phyloP scores from a whole-genome alignment of 306 rosid genomes.

The Acacia acuminata region DNA sequence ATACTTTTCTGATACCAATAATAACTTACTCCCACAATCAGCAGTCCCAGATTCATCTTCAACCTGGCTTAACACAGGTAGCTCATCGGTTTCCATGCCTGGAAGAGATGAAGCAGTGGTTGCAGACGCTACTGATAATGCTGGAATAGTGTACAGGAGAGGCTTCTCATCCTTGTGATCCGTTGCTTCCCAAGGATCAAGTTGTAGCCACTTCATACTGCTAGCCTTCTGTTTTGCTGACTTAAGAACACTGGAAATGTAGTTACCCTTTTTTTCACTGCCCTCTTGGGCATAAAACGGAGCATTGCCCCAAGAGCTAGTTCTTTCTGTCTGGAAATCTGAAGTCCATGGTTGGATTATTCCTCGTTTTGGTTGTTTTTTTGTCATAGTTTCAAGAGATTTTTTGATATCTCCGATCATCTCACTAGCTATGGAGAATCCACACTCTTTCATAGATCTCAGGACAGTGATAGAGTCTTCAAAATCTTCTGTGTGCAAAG shows the following conservation, averaged over 20 bases:
- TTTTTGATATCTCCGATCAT: slow-evolving; percentile 85
- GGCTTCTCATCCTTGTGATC: slow-evolving; percentile 40
- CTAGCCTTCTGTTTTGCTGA: slow-evolving; percentile 68
- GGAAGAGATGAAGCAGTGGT: slow-evolving; percentile 49
- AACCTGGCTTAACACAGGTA: slow-evolving; percentile 44
- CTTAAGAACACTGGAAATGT: slow-evolving; percentile 63
- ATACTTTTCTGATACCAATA: slow-evolving; percentile 45
- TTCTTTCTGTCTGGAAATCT: slow-evolving; percentile 40
- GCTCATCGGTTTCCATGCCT: slow-evolving; percentile 48
- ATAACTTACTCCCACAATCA: slow-evolving; percentile 33
- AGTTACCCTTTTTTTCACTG: slow-evolving; percentile 47
- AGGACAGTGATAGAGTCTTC: slow-evolving; percentile 78
- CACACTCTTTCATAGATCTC: slow-evolving; percentile 84
- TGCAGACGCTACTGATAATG: slow-evolving; percentile 41
- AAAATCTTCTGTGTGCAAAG: slow-evolving; percentile 75
- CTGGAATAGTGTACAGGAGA: slow-evolving; percentile 22
- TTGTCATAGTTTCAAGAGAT: slow-evolving; percentile 50
- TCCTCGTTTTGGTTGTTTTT: slow-evolving; percentile 67
- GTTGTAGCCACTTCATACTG: slow-evolving; percentile 55
- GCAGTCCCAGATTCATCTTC: slow-evolving; percentile 42
- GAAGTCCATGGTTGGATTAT: slow-evolving; percentile 38
- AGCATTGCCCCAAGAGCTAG: slow-evolving; percentile 50
- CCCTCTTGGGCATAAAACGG: slow-evolving; percentile 36
- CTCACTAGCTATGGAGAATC: slow-evolving; percentile 68
- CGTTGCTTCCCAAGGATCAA: slow-evolving; percentile 29